Evolutionary conservation across 2,329 filamentous ascomycete genomes (phyloP), one percentile per base, ranked within the genome.

Genomic region (Plenodomus lindquistii): DNA sequence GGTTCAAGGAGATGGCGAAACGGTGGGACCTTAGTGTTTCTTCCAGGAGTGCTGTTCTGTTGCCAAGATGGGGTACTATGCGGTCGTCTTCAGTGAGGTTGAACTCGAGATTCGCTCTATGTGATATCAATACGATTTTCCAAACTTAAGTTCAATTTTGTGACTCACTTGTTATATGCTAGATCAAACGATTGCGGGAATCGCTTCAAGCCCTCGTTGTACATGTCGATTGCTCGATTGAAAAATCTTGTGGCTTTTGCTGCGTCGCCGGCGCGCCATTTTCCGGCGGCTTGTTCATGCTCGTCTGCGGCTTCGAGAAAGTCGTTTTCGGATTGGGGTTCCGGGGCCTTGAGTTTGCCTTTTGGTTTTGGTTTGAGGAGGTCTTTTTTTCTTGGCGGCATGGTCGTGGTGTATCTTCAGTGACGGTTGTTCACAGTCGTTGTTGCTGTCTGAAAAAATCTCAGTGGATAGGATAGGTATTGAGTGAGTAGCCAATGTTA

Each of bases 241-340:
- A 83, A 85, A 57, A 84, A 84, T 39, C 84, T 76, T 54, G 79
- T 77, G 4, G 82, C 81, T 61, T 89, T 90, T 40, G 77, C 81
- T 17, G 84, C 80, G 66, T 91, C 87, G 18, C 87, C 87, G 31
- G 81, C 85, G 41, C 86, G 79, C 84, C 86, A 89, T 79, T 91
- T 91, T 53, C 87, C 85, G 6, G 85, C 87, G 4, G 84, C 84
- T 69, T 88, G 85, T 72, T 91, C 87, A 50, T 84, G 79, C 24
- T 85, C 81, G 44, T 89, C 86, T 10, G 85, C 87, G 19, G 80
- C 82, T 52, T 83, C 84, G 43, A 88, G 78, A 60, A 83, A 89
- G 55, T 89, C 86, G 73, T 88, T 85, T 42, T 83, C 83, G 1
- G 82, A 83, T 47, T 82, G 77, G 4, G 85, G 81, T 16, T 73